Base-by-base conservation (phyloP, 495 filamentous ascomycete genomes). In the Glarea lozoyensis region DNA sequence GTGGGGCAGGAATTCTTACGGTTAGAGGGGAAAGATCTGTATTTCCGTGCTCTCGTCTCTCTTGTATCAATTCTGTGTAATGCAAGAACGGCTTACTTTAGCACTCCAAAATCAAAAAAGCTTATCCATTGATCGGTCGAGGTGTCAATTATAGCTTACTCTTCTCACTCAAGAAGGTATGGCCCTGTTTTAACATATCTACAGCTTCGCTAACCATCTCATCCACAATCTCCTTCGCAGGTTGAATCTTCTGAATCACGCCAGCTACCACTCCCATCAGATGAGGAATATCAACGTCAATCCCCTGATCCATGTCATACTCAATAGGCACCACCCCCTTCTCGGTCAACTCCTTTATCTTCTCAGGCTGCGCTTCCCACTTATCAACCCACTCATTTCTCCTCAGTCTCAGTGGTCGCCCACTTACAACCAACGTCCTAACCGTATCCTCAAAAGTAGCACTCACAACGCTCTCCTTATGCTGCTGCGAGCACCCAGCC, bases 221-320 rank as follows among this genome's bases (percentile, higher is more conserved):
- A 42, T 75, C 74, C 15, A 96, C 78, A 63, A 97, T 93, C 52
- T 75, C 68, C 33, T 67, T 75, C 0, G 90, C 90, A 1, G 90
- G 88, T 64, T 85, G 74, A 30, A 96, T 72, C 37, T 81, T 73
- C 29, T 64, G 59, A 19, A 96, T 78, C 9, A 75, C 67, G 2
- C 82, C 90, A 0, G 87, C 83, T 12, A 95, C 88, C 67, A 93
- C 86, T n/a, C 88, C 88, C 88, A 95, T 95, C 50, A 95, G 50
- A 61, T 86, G 88, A 21, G 88, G 88, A 43, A 81, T 67, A 55
- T 94, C 86, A 27, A 92, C 64, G 46, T 92, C 86, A 41, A 75
- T 76, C 4, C 81, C 84, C 31, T 75, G 64, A 33, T 90, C 83
- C 59, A 94, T 60, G 63, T 94, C 88, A 57, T 82, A 66, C 65